Evolutionary conservation across 805 yeast genomes (phyloP), one percentile per base, ranked within the genome.

Genomic region (Cyberlindnera xishuangbannaensis): DNA sequence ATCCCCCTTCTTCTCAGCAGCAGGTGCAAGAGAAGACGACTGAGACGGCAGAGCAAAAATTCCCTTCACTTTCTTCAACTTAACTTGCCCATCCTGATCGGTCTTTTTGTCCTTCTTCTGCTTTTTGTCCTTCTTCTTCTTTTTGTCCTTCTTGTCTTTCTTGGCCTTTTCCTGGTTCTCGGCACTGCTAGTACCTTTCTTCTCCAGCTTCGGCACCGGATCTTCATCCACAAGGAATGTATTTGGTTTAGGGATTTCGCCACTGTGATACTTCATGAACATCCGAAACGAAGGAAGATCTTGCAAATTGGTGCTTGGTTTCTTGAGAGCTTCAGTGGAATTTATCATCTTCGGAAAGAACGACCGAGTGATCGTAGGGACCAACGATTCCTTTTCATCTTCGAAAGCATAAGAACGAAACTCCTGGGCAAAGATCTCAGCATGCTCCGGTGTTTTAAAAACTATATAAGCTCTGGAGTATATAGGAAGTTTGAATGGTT

Each of bases 381-480:
- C 37, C 31, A 61, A 49, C 3, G 46, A 34, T 28, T 60, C 61
- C 12, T 43, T 40, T 20, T 41, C 48, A 30, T 50, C 52, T 28
- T 44, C 48, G 27, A 47, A 38, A 2, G 39, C 32, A 4, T 19
- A 20, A 0, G 41, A 40, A 18, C 47, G 48, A 10, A 62, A 41
- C 3, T 37, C 37, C 5, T 37, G 30, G 4, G 54, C 51, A 29
- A 68, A 61, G 5, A 42, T 39, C n/a, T 46, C 51, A 30, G 64
- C 47, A 1, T 36, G 25, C 4, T 38, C 30, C 10, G 49, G 47
- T n/a, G 47, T 53, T 29, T 55, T 56, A 37, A 71, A 62, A 10
- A 40, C 36, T 3, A 67, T 40, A 46, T 65, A 71, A 10, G 67
- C 63, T 37, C 73, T 50, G 2, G 76, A 68, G 36, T 53, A 55